Base-by-base conservation (phyloP, 768 basidiomycete species). In the Erythrobasidium yunnanense region DNA sequence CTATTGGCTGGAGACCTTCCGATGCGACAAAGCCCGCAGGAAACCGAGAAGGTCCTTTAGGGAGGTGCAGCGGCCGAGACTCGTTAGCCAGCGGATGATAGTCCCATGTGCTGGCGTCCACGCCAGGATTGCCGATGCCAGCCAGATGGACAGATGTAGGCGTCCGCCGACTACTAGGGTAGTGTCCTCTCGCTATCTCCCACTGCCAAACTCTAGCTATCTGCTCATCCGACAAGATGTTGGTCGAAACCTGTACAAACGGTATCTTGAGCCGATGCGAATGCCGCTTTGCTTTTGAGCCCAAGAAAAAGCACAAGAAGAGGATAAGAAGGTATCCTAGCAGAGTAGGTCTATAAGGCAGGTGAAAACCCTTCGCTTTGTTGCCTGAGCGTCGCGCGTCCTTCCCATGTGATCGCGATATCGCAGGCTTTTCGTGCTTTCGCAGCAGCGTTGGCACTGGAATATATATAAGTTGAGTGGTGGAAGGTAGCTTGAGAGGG, bases 101-200 rank as follows among this genome's bases (percentile, higher is more conserved):
- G 29, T 22, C 2, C 17, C 52, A 47, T 20, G 57, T 2, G 18
- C 32, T 27, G 25, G 47, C 22, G 22, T 51, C 69, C 30, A 92
- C 78, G 5, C 85, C 85, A 49, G 88, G 88, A 74, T 91, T 92
- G 32, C 80, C 77, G 33, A 84, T 82, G 32, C 80, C 74, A 2
- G 76, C 69, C 18, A 79, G 80, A 32, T 89, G 75, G 53, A 83
- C 81, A 25, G 50, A 49, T 34, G 25, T 18, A 47, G 50, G n/a
- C 45, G 53, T 17, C 55, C 51, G 33, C 29, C 65, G 18, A 4
- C 32, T 25, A 45, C 46, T 53, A 17, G 93, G 93, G 79, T 90
- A 90, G 77, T 95, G 91, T 0, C 95, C 95, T 69, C 88, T 88
- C 32, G 83, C 79, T 65, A 97, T 82, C 77, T 99, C 93, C 91